phyloP scores from a whole-genome alignment of 371 early-diverging fungal genomes.

The Rhizopus microsporus region DNA sequence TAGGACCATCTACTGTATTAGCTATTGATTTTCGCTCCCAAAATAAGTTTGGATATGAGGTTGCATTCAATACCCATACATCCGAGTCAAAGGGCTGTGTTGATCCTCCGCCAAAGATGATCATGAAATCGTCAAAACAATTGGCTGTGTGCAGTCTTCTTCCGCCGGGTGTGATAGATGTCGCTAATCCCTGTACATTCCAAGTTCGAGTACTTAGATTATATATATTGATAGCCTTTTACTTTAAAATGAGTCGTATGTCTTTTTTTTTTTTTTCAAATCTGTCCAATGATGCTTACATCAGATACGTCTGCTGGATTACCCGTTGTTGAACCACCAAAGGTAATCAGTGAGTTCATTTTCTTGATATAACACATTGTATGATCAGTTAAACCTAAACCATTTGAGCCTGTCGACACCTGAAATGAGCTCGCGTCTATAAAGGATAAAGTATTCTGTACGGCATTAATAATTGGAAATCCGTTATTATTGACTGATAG shows the following conservation, averaged over 20 bases:
- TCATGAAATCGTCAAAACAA: conserved; percentile 44
- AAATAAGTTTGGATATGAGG: conserved; percentile 32
- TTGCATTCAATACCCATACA: conserved; percentile 48
- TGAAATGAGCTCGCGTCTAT: conserved; percentile 44
- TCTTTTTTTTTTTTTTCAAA: conserved; percentile 5
- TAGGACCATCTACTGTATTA: conserved; percentile 33
- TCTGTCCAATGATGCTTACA: conserved; percentile 15
- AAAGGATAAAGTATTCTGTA: conserved; percentile 40
- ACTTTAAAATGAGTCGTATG: conserved; percentile 2
- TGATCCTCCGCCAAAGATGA: conserved; percentile 52
- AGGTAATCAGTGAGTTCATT: conserved; percentile 46
- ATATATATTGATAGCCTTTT: conserved; percentile 36
- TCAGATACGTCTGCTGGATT: conserved; percentile 37
- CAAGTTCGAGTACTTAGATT: conserved; percentile 32
- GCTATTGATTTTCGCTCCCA: conserved; percentile 31
- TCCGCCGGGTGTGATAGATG: conserved; percentile 34
- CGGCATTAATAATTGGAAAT: conserved; percentile 23
- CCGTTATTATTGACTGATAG: conserved; percentile 39
- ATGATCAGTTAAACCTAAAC: conserved; percentile 44
- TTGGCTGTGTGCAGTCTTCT: conserved; percentile 47
- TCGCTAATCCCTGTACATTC: conserved; percentile 37
- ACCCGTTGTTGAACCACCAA: conserved; percentile 52
- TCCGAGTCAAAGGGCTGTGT: conserved; percentile 41
- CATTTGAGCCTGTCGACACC: conserved; percentile 44
- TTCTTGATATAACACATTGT: conserved; percentile 43